Evolutionary conservation across 331 rosid genomes (phyloP).

Genomic region (Cydonia oblonga): DNA sequence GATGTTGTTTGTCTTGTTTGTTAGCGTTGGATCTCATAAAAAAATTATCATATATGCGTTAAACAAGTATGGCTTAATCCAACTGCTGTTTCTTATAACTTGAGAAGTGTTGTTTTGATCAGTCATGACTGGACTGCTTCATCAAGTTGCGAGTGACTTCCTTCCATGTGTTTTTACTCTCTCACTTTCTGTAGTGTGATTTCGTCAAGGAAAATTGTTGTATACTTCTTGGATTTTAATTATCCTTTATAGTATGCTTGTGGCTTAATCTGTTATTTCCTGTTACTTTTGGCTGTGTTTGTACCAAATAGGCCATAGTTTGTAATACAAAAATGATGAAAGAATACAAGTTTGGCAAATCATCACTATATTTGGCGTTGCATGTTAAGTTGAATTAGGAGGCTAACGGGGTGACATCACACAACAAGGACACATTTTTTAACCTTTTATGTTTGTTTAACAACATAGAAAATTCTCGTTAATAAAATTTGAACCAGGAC

Average conservation of each 20-base stretch:
- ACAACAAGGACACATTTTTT: too few species aligned
- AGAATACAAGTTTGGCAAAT: background rate
- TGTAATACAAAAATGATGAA: background rate
- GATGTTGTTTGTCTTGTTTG: background rate
- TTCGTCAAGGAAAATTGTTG: background rate
- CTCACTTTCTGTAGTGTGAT: background rate
- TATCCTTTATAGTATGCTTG: background rate
- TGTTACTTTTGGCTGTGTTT: background rate
- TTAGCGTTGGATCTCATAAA: background rate
- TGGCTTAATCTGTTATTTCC: background rate
- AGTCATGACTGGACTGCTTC: background rate
- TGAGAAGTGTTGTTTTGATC: background rate
- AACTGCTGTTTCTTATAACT: background rate
- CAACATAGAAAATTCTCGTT: background rate
- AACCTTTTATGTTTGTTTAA: background rate
- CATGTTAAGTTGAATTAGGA: background rate
- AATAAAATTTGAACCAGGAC: background rate
- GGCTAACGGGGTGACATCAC: background rate
- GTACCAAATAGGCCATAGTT: background rate
- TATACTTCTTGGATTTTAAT: background rate
- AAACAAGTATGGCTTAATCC: background rate
- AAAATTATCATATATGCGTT: background rate
- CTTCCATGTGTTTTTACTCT: background rate
- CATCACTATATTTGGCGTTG: background rate
- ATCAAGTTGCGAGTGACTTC: background rate